phyloP scores from a whole-genome alignment of 805 yeast species.

The Pichia scutulata region DNA sequence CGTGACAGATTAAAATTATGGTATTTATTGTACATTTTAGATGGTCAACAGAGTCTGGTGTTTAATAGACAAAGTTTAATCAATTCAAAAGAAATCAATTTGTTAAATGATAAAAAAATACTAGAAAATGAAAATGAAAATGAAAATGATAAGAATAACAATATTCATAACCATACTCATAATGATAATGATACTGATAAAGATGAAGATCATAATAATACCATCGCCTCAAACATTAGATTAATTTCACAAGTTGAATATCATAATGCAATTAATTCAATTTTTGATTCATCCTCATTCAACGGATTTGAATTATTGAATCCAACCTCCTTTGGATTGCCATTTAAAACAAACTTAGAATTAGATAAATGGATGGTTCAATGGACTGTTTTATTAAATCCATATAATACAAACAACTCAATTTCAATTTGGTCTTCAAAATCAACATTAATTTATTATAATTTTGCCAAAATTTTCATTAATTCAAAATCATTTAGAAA shows the following conservation, averaged over 20 bases:
- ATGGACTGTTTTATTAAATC: constrained; percentile 64
- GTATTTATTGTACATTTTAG: constrained; percentile 58
- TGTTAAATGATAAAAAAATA: constrained; percentile 35
- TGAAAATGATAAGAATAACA: not conserved
- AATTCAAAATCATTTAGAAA: constrained; percentile 44
- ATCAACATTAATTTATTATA: constrained; percentile 60
- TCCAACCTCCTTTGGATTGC: constrained; percentile 58
- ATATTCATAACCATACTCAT: not conserved
- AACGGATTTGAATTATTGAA: constrained; percentile 54
- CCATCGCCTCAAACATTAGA: constrained; percentile 40
- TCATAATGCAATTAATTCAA: constrained; percentile 54
- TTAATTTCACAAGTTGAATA: constrained; percentile 61
- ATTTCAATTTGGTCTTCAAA: constrained; percentile 59
- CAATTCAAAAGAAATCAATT: constrained; percentile 36
- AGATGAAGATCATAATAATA: constrained; percentile 3
- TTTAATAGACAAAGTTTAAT: constrained; percentile 51
- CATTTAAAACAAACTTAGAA: constrained; percentile 58
- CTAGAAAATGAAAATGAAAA: constrained; percentile 17
- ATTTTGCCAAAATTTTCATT: constrained; percentile 69
- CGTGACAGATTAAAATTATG: constrained; percentile 48
- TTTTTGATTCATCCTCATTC: constrained; percentile 36
- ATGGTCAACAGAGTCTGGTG: constrained; percentile 61
- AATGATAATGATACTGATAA: not conserved
- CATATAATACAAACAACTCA: constrained; percentile 40
- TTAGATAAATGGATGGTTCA: constrained; percentile 75